Evolutionary conservation across 345 rosid species (phyloP).

Genomic region (Dovyalis caffra): DNA sequence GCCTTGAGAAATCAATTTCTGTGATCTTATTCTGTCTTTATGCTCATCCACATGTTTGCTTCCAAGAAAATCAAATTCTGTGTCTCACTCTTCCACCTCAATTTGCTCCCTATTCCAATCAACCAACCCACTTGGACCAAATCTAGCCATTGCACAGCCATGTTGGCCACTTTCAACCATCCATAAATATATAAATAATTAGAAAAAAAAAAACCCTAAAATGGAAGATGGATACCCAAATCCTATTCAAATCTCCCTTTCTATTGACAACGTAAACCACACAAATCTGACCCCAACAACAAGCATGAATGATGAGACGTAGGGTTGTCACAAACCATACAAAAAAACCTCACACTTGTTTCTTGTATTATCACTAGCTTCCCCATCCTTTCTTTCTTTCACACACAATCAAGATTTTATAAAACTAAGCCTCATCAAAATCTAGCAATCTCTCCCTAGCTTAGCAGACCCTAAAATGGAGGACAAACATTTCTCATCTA

Average conservation of each 20-base stretch:
- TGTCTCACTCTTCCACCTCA: neutral
- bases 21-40: neutral
- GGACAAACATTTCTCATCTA: constrained; percentile 8
- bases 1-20: neutral
- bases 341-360: constrained; percentile 4
- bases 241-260: neutral
- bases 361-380: constrained; percentile 33
- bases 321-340: constrained; percentile 41
- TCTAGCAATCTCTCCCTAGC: neutral
- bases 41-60: neutral
- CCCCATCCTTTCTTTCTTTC: constrained; percentile 14
- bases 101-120: neutral
- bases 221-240: neutral
- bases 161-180: neutral
- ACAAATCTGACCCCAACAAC: neutral
- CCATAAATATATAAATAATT: neutral
- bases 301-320: constrained; percentile 30
- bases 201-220: neutral
- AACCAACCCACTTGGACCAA: neutral
- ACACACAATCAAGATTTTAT: neutral
- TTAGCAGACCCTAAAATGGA: constrained; percentile 8
- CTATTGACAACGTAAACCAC: constrained; percentile 17
- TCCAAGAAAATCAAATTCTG: neutral
- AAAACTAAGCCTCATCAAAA: neutral
- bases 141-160: neutral